Conservation (phyloP, 2,329 filamentous ascomycete species). For the Aspergillus awamori region DNA sequence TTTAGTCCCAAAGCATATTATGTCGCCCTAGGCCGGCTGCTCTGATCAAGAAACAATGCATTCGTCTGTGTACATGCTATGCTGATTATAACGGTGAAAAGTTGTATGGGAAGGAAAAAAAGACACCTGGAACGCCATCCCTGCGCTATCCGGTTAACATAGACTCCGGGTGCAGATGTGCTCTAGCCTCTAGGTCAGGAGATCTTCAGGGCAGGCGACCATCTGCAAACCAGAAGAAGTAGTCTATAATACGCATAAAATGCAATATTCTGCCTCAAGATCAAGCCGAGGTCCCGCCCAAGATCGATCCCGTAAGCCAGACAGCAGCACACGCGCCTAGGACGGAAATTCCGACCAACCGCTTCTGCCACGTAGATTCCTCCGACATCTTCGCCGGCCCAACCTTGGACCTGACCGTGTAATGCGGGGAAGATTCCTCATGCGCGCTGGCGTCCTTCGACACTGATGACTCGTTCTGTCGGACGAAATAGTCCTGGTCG, state of each 20-base stretch:
- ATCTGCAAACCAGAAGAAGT: constrained; percentile 4
- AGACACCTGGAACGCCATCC: background rate
- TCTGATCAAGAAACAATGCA: background rate
- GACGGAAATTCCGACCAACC: constrained; percentile 39
- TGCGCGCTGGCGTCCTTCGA: constrained; percentile 12
- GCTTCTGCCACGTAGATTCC: constrained; percentile 66
- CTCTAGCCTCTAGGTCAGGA: background rate
- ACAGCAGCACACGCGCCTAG: constrained; percentile 40
- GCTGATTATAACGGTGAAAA: background rate
- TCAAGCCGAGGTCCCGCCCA: constrained; percentile 30
- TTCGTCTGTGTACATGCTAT: background rate
- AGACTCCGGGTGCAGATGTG: background rate
- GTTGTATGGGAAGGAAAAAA: background rate
- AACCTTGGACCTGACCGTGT: constrained; percentile 42
- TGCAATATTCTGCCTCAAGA: background rate
- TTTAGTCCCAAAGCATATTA: background rate
- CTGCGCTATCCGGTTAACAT: background rate
- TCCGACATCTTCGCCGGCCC: constrained; percentile 63
- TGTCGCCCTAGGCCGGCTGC: background rate
- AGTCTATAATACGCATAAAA: background rate
- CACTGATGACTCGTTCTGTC: constrained; percentile 26
- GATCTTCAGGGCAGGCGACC: background rate
- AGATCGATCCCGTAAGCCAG: constrained; percentile 41
- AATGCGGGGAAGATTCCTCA: constrained; percentile 16
- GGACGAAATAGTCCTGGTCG: constrained; percentile 37